phyloP scores from a whole-genome alignment of 306 rosid species.

The Ormosia emarginata region DNA sequence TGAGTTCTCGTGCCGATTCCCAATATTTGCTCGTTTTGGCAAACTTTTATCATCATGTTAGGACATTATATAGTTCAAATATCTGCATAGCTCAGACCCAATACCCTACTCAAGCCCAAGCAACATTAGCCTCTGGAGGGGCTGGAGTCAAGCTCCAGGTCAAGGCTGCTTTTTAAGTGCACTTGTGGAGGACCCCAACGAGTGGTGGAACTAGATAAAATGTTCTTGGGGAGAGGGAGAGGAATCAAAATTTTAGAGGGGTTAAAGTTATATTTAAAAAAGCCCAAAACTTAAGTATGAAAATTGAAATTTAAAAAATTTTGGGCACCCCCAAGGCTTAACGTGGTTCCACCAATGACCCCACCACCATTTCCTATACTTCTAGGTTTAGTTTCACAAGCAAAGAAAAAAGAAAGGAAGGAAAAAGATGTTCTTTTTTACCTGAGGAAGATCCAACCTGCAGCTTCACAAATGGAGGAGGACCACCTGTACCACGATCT shows the following conservation, averaged over 20 bases:
- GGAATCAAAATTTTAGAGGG: not conserved
- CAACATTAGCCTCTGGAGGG: not conserved
- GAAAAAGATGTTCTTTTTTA: not conserved
- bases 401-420: not conserved
- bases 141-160: not conserved
- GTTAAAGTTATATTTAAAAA: too few relatives aligned
- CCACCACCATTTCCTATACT: not conserved
- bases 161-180: not conserved
- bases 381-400: not conserved
- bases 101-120: not conserved
- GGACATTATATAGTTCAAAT: not conserved
- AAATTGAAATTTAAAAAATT: not conserved
- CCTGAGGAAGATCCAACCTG: conserved; percentile 62
- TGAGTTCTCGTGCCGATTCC: not conserved
- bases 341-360: not conserved
- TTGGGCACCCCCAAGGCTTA: not conserved
- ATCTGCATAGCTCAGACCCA: not conserved
- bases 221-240: not conserved
- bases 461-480: conserved; percentile 95
- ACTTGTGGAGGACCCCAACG: not conserved
- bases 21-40: not conserved
- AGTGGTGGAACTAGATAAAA: not conserved
- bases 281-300: not conserved
- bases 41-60: not conserved
- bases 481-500: conserved; percentile 63